Base-by-base conservation (phyloP, 208 protist genomes). In the Crithidia expoeki region DNA sequence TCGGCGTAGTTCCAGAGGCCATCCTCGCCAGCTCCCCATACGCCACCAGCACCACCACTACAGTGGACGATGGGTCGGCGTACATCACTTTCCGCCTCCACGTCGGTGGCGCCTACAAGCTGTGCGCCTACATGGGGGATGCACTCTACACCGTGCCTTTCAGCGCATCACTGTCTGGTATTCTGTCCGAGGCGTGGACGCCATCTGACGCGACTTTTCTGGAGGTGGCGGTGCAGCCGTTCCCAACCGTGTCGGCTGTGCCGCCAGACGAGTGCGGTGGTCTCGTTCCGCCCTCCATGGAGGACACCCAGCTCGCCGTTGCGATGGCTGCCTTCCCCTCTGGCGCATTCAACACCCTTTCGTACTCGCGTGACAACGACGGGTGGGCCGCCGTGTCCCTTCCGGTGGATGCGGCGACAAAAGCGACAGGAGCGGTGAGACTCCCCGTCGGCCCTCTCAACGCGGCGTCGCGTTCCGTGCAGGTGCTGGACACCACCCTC, bases 131-230 rank as follows among this genome's bases (percentile, higher is more conserved):
- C 14, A 42, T 88, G 19, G 68, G 61, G 60, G 60, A 60, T 27
- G 68, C 71, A 14, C 59, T 80, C 21, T 89, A 92, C 75, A 65
- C 59, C 32, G 83, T 92, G 3, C 78, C 81, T 27, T 80, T 80
- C 42, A 32, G 51, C 55, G 65, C 60, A 19, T 17, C 52, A 2
- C 59, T 78, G 27, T 64, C 58, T n/a, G 58, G 58, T 28, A 23
- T 28, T 21, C 49, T 46, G 0, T 72, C 75, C 21, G 60, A 32
- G 23, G 53, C 67, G 16, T 27, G 47, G 40, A 40, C 68, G 49
- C 40, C 56, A 14, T 61, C 75, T 21, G 23, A 25, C 5, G 44
- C 44, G 28, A 25, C 40, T 23, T 62, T 57, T 12, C 60, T 71
- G 25, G 23, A 68, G 21, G 70, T 66, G 17, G 62, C 40, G 2